phyloP scores from a whole-genome alignment of 2,329 filamentous ascomycete genomes.

The Tolypocladium inflatum region DNA sequence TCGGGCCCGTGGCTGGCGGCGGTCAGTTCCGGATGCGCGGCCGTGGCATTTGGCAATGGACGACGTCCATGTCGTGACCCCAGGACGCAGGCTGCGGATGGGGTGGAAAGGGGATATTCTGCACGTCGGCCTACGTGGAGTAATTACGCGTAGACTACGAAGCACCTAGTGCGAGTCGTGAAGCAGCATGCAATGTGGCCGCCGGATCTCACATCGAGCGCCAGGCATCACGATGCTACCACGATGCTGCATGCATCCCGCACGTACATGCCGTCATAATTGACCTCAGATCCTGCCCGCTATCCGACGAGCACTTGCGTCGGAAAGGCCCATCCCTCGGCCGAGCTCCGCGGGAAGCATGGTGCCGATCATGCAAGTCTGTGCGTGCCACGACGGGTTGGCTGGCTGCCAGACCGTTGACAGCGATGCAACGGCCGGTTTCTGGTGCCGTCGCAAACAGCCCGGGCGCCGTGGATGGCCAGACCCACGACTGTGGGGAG shows the following conservation, averaged over 20 bases:
- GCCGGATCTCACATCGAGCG: not conserved
- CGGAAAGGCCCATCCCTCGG: not conserved
- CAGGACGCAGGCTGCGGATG: not conserved
- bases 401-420: no score
- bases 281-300: not conserved
- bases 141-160: no score
- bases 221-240: not conserved
- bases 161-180: no score
- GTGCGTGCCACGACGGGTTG: not conserved
- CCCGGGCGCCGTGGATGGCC: no score
- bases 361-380: not conserved
- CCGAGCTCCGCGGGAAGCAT: constrained; percentile 1
- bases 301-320: constrained; percentile 1
- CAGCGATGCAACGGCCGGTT: no score
- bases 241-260: not conserved
- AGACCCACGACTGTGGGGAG: not conserved
- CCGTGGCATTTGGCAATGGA: not conserved
- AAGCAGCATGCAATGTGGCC: not conserved
- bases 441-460: not conserved
- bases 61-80: not conserved
- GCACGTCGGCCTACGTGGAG: no score
- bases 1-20: not conserved
- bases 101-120: not conserved
- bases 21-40: not conserved
- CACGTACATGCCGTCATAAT: not conserved